Evolutionary conservation across 2,329 filamentous ascomycete species (phyloP), one percentile per base, ranked within the genome.

Genomic region (Colletotrichum sp.): DNA sequence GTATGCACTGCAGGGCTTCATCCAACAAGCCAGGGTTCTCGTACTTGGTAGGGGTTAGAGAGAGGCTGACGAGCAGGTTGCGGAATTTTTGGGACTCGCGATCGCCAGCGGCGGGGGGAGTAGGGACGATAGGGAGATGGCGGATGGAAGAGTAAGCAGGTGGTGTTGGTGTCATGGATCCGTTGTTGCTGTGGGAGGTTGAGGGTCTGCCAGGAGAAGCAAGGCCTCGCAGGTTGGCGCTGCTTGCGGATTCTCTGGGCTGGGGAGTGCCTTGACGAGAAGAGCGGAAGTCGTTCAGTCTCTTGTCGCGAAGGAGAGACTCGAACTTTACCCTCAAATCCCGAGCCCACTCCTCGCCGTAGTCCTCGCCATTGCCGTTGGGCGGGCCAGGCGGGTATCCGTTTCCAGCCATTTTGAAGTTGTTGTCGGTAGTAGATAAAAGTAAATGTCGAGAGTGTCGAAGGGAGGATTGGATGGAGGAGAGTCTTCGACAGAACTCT

Each of bases 1-100:
- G 96, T 63, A 99, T 95, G 47, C 92, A 91, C 75, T 94, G 91
- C 21, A 99, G 86, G 6, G 96, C 97, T 83, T 98, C 96, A 81
- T 99, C 97, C 66, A 99, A 87, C 13, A 98, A 86, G 43, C 97
- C 97, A 0, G 97, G 96, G 83, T 99, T 98, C 84, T 99, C 97
- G 86, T 98, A 99, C 82, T 96, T 97, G 24, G 93, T 94, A 21
- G 97, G 97, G 59, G 95, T 98, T 73, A 94, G 89, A 18, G 96
- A 98, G 24, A 98, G 86, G 24, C 94, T 95, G 77, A 97, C 90
- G 58, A 98, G 89, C 75, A 97, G 90, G 84, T 93, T 98, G 78
- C 93, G 90, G 79, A 96, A 95, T 78, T 94, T 94, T 75, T 94
- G 88, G 1, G 93, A 94, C 24, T 90, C 87, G 69, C 89, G 85